Percentiles rank a stretch among this genome's conserved stretches.
phyloP scores from a whole-genome alignment of 2,329 filamentous ascomycete species.

The Allantophomopsis cytisporea region DNA sequence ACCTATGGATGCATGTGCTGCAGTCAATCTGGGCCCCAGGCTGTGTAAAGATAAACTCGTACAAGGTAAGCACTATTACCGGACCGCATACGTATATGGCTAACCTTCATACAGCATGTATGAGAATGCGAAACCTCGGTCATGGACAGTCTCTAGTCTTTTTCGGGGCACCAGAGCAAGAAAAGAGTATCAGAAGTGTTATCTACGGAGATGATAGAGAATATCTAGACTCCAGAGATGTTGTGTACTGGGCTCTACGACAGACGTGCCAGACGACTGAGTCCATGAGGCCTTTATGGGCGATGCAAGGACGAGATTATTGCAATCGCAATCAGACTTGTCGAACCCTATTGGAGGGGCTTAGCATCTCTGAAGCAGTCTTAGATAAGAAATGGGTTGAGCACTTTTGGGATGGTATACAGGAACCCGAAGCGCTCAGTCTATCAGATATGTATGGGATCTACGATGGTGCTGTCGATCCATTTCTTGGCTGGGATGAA shows the following conservation, averaged over 20 bases:
- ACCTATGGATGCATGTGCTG: slow-evolving; percentile 42
- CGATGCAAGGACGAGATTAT: slow-evolving; percentile 32
- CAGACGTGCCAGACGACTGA: slow-evolving; percentile 38
- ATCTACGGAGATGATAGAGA: slow-evolving; percentile 3
- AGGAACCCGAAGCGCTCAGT: slow-evolving; percentile 35
- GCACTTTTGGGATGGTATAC: too few species aligned
- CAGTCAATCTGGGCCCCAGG: slow-evolving; percentile 50
- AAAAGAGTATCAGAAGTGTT: slow-evolving; percentile 30
- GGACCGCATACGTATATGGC: neutral
- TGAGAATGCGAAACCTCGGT: slow-evolving; percentile 58
- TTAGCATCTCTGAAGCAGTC: slow-evolving; percentile 24
- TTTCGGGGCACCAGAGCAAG: slow-evolving; percentile 43
- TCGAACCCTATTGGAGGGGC: too few species aligned
- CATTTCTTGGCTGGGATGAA: too few species aligned
- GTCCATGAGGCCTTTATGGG: slow-evolving; percentile 43
- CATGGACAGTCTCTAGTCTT: slow-evolving; percentile 53
- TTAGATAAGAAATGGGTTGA: too few species aligned
- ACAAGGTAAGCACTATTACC: slow-evolving; percentile 38
- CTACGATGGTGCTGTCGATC: neutral
- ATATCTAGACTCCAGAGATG: slow-evolving; percentile 33
- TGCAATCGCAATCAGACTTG: slow-evolving; percentile 7
- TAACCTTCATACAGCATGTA: slow-evolving; percentile 36
- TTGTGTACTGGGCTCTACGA: slow-evolving; percentile 43
- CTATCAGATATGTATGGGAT: slow-evolving; percentile 35
- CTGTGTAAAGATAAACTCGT: slow-evolving; percentile 56